These are phyloP conservation scores for Metarhizium sp. DNA, from an alignment of 2,329 filamentous ascomycete species.

Conservation along the genomic window DNA sequence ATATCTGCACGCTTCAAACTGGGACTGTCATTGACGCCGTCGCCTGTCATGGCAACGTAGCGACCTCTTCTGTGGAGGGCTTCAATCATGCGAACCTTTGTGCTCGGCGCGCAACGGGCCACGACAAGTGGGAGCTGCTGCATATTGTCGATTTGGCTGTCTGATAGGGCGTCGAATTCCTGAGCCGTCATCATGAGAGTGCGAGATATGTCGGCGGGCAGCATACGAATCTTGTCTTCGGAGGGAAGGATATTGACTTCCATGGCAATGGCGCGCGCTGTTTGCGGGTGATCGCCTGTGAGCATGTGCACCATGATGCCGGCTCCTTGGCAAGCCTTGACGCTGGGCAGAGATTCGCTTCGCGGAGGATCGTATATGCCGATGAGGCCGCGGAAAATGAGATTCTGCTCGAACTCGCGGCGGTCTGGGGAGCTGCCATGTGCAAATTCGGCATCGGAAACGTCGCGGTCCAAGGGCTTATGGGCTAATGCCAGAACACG, in stretches of 20 bases:
- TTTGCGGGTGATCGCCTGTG: slow-evolving; percentile 60
- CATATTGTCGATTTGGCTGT: slow-evolving; percentile 53
- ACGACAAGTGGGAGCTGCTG: slow-evolving; percentile 58
- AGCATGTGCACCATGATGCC: slow-evolving; percentile 60
- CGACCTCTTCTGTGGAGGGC: slow-evolving; percentile 55
- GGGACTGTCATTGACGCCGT: slow-evolving; percentile 63
- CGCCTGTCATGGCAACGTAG: slow-evolving; percentile 65
- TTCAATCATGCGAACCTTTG: slow-evolving; percentile 68
- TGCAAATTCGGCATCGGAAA: slow-evolving; percentile 19
- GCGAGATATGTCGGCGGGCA: neutral
- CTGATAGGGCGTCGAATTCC: slow-evolving; percentile 58
- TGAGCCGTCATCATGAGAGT: slow-evolving; percentile 44
- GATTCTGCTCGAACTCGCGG: slow-evolving; percentile 21
- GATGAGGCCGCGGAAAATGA: slow-evolving; percentile 59
- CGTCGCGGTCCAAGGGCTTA: slow-evolving; percentile 5
- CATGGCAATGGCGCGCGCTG: slow-evolving; percentile 52
- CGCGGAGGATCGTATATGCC: slow-evolving; percentile 68
- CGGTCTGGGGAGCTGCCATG: slow-evolving; percentile 11
- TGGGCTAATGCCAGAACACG: slow-evolving; percentile 55
- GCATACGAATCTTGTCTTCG: neutral
- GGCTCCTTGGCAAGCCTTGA: slow-evolving; percentile 47
- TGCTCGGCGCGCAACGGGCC: slow-evolving; percentile 59
- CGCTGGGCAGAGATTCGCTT: slow-evolving; percentile 52
- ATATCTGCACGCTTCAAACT: slow-evolving; percentile 60
- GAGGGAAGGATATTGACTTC: slow-evolving; percentile 53